Conservation (phyloP, 2,329 filamentous ascomycete genomes). For the Trichoderma simmonsii region DNA sequence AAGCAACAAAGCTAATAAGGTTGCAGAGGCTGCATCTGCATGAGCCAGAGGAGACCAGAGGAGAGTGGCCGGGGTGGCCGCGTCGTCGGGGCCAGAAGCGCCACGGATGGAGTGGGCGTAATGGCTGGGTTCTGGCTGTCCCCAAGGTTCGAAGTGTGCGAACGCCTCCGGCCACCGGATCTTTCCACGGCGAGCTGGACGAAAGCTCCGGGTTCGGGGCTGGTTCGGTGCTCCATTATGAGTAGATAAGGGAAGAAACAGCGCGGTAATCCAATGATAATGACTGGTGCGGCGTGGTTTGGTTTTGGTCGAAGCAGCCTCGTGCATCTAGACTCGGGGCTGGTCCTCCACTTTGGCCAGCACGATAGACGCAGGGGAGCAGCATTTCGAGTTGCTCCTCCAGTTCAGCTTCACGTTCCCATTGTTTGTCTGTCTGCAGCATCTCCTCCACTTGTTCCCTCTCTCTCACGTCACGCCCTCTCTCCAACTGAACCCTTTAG, state of each 20-base stretch:
- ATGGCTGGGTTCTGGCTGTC: not conserved
- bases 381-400: not conserved
- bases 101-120: slow-evolving; percentile 12
- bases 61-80: slow-evolving; percentile 8
- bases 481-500: not conserved
- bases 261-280: not conserved
- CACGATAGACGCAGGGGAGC: not conserved
- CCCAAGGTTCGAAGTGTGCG: not conserved
- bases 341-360: slow-evolving; percentile 7
- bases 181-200: not conserved
- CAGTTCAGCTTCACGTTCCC: not conserved
- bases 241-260: slow-evolving; percentile 3
- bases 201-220: not conserved
- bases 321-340: slow-evolving; percentile 6
- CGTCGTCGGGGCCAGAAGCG: slow-evolving; percentile 1
- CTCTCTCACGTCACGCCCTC: not conserved
- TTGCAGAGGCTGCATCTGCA: not conserved
- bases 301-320: not conserved
- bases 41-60: not conserved
- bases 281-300: not conserved
- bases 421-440: not conserved
- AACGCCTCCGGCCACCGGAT: slow-evolving; percentile 3
- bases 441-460: not conserved
- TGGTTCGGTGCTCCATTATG: not conserved
- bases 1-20: slow-evolving; percentile 10